A percentile compares a stretch with the other conserved stretches of the same genome.
phyloP scores from a whole-genome alignment of 495 filamentous ascomycete species.

The Cladorrhinum samala region DNA sequence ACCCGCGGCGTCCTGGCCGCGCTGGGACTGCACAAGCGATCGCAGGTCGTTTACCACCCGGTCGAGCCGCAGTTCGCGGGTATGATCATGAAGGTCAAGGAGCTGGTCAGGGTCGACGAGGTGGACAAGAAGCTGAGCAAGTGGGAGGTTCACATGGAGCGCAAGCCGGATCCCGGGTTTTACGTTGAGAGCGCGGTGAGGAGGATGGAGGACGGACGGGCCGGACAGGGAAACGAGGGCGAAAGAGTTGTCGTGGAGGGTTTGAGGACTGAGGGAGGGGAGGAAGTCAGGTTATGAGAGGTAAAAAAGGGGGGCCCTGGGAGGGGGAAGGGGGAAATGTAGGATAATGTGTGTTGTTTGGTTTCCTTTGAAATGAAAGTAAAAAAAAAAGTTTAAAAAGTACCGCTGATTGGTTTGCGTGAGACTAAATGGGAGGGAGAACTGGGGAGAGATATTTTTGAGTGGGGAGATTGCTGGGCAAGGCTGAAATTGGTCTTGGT shows the following conservation, averaged over 20 bases:
- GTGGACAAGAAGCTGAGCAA: constrained; percentile 66
- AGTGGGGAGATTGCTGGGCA: no score
- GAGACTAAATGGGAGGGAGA: no score
- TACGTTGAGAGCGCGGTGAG: constrained; percentile 60
- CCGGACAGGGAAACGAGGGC: not conserved
- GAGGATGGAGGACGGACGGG: not conserved
- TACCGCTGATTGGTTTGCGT: no score
- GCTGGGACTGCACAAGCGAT: constrained; percentile 82
- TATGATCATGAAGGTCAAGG: constrained; percentile 97
- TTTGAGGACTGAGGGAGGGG: not conserved
- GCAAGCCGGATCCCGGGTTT: constrained; percentile 79
- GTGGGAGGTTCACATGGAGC: constrained; percentile 63
- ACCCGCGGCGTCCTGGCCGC: constrained; percentile 79
- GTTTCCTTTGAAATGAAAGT: no score
- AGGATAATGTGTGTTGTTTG: no score
- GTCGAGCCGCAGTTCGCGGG: constrained; percentile 79
- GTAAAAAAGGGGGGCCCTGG: not conserved
- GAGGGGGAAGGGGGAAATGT: no score
- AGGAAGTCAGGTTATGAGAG: constrained; percentile 12
- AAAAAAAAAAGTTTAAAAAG: no score
- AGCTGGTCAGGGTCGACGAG: constrained; percentile 81
- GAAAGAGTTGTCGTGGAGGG: not conserved
- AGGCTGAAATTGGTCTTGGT: no score
- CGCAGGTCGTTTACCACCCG: constrained; percentile 85
- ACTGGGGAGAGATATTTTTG: no score